Evolutionary conservation across 140 eudicot genomes (phyloP).

Genomic region (Flaveria floridana): DNA sequence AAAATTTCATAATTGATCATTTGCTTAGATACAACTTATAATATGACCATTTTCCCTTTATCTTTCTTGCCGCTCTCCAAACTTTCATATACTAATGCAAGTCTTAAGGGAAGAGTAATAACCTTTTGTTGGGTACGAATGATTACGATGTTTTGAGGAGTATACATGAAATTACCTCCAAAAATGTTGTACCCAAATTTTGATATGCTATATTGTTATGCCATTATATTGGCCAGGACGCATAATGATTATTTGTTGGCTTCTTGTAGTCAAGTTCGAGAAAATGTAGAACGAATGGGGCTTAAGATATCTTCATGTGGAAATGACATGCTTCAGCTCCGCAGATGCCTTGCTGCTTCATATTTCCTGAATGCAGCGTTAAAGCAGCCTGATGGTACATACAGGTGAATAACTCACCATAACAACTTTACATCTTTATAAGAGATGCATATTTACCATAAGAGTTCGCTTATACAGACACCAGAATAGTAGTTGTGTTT

Average conservation of each 20-base stretch:
- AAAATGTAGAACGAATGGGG: slow-evolving; percentile 84
- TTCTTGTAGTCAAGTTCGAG: slow-evolving; percentile 54
- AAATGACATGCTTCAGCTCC: slow-evolving; percentile 70
- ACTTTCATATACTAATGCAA: background rate
- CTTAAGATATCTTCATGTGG: slow-evolving; percentile 74
- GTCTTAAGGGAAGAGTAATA: background rate
- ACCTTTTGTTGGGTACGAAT: too few relatives aligned
- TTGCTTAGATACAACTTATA: background rate
- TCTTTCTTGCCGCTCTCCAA: background rate
- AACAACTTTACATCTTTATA: slow-evolving; percentile 9
- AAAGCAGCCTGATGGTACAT: slow-evolving; percentile 83
- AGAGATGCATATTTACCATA: background rate
- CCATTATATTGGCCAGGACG: background rate
- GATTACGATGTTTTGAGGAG: background rate
- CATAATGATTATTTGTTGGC: background rate
- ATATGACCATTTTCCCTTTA: background rate
- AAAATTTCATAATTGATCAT: background rate
- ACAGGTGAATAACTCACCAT: slow-evolving; percentile 50
- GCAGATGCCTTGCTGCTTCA: slow-evolving; percentile 87
- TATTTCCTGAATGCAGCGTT: slow-evolving; percentile 84
- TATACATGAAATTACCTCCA: background rate
- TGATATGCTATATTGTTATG: background rate
- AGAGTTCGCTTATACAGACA: slow-evolving; percentile 13
- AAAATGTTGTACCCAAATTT: slow-evolving; percentile 7
- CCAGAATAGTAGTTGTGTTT: background rate